Evolutionary conservation across 106 monocot genomes (phyloP), one percentile per base, ranked within the genome.

Genomic region (Platanthera zijinensis): DNA sequence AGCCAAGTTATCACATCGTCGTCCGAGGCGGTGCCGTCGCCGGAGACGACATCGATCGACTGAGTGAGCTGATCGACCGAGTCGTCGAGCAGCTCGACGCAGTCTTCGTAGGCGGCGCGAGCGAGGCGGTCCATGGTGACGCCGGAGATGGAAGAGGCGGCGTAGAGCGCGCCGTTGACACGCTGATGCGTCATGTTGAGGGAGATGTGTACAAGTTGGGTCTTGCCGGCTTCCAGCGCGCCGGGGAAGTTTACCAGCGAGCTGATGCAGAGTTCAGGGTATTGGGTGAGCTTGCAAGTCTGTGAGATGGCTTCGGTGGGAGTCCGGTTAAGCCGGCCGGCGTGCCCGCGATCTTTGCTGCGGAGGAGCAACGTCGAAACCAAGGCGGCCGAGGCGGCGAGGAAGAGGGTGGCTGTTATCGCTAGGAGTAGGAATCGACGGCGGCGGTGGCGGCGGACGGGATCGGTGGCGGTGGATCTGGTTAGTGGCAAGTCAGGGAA

Each of bases 1-100:
- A 95, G 89, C 94, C 94, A 95, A 4, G 91, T 95, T 72, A 90
- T 62, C 78, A 87, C 92, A 73, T 92, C 95, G 48, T 87, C 95
- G 39, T 74, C 69, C 49, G 83, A 78, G 14, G 70, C 76, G 53
- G 70, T 75, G 51, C 54, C 50, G 13, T 30, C 10, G 50, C n/a
- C 25, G 22, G 57, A 50, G 70, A 90, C 80, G 67, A 77, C 84
- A 3, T 25, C 17, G 12, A 96, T 82, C 8, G 93, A 84, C 46
- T 83, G 84, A 22, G 82, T 53, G 25, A 97, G 86, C 80, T 86
- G 91, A 77, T 81, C 84, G 22, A 79, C 18, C 19, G 96, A 85
- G 62, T 77, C 84, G 52, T 88, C 97, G 10, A 97, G 77, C 9
- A 97, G 91, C 81, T 97, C 96, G 80, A 97, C 81, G 80, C 96